A percentile compares a stretch with the other conserved stretches of the same genome.
phyloP scores from a whole-genome alignment of 768 basidiomycete species.

The Phaffia australis region DNA sequence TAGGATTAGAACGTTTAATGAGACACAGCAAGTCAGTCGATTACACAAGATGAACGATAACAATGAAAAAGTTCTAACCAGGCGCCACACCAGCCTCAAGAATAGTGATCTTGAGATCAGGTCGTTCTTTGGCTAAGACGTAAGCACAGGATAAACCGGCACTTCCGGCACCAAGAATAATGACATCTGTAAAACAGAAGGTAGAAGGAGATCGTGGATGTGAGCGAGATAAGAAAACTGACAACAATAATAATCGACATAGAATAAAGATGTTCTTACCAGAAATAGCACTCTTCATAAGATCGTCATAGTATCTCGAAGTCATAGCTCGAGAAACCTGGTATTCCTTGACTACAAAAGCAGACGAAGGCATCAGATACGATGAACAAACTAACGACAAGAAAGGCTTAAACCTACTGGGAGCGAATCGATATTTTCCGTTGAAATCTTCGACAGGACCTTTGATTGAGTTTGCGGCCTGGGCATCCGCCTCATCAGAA shows the following conservation, averaged over 20 bases:
- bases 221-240: too few relatives aligned
- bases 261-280: too few relatives aligned
- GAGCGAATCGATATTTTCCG: conserved; percentile 46
- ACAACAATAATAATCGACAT: too few relatives aligned
- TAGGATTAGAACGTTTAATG: background rate
- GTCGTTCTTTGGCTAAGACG: conserved; percentile 54
- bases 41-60: background rate
- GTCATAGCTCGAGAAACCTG: conserved; percentile 69
- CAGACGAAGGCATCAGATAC: background rate
- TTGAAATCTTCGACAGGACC: conserved; percentile 43
- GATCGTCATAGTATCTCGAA: conserved; percentile 53
- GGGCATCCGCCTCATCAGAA: background rate
- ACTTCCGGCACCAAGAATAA: conserved; percentile 60
- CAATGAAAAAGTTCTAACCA: conserved; percentile 41
- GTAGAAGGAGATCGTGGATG: too few relatives aligned
- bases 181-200: conserved; percentile 44
- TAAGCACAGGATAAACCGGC: conserved; percentile 64
- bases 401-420: background rate
- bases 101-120: conserved; percentile 56
- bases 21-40: background rate
- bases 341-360: conserved; percentile 61
- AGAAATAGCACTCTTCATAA: conserved; percentile 64
- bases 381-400: background rate
- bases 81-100: conserved; percentile 71
- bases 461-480: background rate